phyloP scores from a whole-genome alignment of 2,329 filamentous ascomycete species.

The Trichoderma atroviride region DNA sequence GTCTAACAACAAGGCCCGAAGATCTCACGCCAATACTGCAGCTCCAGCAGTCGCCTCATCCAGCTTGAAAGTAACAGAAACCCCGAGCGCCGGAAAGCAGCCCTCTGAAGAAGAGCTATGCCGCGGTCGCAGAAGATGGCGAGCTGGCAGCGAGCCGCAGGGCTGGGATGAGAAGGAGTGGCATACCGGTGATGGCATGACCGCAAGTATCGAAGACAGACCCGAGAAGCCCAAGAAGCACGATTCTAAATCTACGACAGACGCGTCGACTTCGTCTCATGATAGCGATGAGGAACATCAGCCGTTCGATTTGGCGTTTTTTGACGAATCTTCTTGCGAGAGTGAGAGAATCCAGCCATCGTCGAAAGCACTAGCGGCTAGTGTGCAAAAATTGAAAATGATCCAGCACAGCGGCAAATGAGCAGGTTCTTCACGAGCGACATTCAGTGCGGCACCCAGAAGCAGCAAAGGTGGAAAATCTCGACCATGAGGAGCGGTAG shows the following conservation, averaged over 20 bases:
- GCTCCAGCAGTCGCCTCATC: background rate
- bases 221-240: background rate
- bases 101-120: background rate
- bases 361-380: background rate
- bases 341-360: background rate
- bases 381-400: background rate
- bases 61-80: background rate
- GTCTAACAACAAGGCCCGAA: background rate
- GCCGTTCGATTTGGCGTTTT: too few relatives aligned
- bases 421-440: background rate
- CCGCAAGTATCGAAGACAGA: background rate
- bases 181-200: background rate
- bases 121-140: slow-evolving; percentile 12
- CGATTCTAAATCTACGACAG: background rate
- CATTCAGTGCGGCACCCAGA: background rate
- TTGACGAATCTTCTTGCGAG: background rate
- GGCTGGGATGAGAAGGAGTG: background rate
- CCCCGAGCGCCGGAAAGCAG: background rate
- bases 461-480: background rate
- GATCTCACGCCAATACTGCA: background rate
- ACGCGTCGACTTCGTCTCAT: background rate
- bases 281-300: background rate
- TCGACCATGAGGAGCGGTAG: background rate
- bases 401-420: background rate
- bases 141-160: slow-evolving; percentile 12